A percentile compares a stretch with the other conserved stretches of the same genome.
phyloP scores from a whole-genome alignment of 441 rosid species.

The Populus hybrid region DNA sequence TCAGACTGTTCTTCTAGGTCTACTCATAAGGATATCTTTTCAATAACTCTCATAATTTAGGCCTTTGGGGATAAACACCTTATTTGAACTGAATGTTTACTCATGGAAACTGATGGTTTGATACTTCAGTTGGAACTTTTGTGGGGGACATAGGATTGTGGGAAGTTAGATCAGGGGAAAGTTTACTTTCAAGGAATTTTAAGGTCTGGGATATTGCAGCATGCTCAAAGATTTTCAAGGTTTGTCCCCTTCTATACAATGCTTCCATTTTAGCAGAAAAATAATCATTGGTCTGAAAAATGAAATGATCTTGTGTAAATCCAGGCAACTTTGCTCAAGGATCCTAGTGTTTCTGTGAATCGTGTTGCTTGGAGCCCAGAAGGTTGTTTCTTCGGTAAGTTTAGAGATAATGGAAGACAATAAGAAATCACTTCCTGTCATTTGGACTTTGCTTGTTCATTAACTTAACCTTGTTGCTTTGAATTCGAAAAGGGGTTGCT shows the following conservation, averaged over 20 bases:
- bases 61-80: not conserved
- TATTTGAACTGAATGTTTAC: slow-evolving; percentile 1
- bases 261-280: slow-evolving; percentile 4
- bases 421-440: not conserved
- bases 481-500: slow-evolving; percentile 42
- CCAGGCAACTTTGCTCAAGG: slow-evolving; percentile 39
- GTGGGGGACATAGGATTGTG: slow-evolving; percentile 45
- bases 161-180: slow-evolving; percentile 40
- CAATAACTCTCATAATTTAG: not conserved
- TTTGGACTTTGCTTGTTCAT: slow-evolving; percentile 6
- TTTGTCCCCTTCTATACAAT: slow-evolving; percentile 5
- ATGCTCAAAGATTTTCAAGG: slow-evolving; percentile 47
- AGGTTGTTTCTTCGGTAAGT: slow-evolving; percentile 55
- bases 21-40: not conserved
- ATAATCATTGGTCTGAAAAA: slow-evolving; percentile 10
- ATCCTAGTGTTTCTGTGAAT: slow-evolving; percentile 43
- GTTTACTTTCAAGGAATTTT: slow-evolving; percentile 35
- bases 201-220: slow-evolving; percentile 45
- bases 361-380: slow-evolving; percentile 50
- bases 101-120: slow-evolving; percentile 9
- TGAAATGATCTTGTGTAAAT: slow-evolving; percentile 14
- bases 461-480: not conserved
- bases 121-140: slow-evolving; percentile 51
- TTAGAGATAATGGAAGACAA: slow-evolving; percentile 2
- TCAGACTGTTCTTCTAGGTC: slow-evolving; percentile 39